Evolutionary conservation across 2,329 filamentous ascomycete genomes (phyloP).

Genomic region (Clonostachys rosea): DNA sequence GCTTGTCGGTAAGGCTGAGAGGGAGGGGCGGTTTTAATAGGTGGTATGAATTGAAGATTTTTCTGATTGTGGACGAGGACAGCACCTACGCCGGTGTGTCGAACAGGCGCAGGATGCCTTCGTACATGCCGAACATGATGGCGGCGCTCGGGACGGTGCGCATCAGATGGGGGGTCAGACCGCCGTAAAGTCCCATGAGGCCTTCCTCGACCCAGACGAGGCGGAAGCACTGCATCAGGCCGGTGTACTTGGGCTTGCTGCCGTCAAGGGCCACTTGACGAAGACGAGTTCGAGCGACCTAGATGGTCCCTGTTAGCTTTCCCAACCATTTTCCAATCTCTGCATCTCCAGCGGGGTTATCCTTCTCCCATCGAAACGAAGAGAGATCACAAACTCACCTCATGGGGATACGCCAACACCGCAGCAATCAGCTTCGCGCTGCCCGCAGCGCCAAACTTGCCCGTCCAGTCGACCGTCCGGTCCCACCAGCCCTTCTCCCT

Average conservation of each 20-base stretch:
- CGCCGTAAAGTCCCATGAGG: conserved; percentile 80
- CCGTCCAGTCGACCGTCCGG: conserved; percentile 69
- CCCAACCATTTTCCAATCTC: neutral
- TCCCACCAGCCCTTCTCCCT: conserved; percentile 68
- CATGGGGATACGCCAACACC: conserved; percentile 85
- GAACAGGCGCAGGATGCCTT: conserved; percentile 48
- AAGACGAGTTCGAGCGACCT: conserved; percentile 79
- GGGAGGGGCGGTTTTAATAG: too few species aligned
- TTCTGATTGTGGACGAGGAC: too few species aligned
- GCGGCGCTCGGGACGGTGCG: conserved; percentile 87
- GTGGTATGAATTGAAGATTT: too few species aligned
- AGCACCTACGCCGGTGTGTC: conserved; percentile 23
- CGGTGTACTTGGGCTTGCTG: conserved; percentile 78
- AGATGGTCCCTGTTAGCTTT: neutral
- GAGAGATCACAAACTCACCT: conserved; percentile 46
- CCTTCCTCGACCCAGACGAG: conserved; percentile 87
- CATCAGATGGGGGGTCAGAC: conserved; percentile 86
- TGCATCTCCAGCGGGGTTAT: too few species aligned
- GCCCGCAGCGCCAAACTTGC: conserved; percentile 75
- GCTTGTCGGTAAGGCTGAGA: too few species aligned
- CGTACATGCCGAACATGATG: conserved; percentile 94
- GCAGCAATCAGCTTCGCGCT: conserved; percentile 82
- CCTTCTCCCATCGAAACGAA: neutral
- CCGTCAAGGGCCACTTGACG: conserved; percentile 75
- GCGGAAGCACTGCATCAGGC: conserved; percentile 82